Percentiles rank a stretch among this genome's conserved stretches.
Evolutionary conservation across 2,329 filamentous ascomycete genomes (phyloP).

Genomic region (Lasiodiplodia gonubiensis): DNA sequence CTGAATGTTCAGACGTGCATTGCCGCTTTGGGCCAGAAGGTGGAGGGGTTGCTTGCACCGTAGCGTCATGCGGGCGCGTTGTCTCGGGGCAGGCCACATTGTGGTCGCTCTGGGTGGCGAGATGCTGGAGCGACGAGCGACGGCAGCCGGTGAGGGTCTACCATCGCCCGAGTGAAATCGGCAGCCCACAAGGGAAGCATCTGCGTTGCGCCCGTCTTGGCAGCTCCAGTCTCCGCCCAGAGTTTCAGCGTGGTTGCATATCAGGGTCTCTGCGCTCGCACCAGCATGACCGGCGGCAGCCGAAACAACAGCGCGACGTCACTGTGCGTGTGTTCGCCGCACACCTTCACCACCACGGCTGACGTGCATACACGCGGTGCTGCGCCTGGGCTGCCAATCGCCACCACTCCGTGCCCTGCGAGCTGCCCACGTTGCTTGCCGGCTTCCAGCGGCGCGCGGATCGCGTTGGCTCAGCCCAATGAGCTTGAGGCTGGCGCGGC

Average conservation of each 20-base stretch:
- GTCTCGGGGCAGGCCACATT: conserved; percentile 6
- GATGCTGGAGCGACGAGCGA: conserved; percentile 11
- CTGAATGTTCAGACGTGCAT: neutral
- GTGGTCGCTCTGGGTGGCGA: conserved; percentile 6
- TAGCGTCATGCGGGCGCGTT: conserved; percentile 16
- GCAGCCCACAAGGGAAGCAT: neutral
- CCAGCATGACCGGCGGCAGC: conserved; percentile 6
- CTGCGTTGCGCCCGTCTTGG: neutral
- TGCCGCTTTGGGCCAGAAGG: conserved; percentile 1
- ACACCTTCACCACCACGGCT: conserved; percentile 18
- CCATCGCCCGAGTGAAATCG: neutral
- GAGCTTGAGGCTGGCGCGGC: conserved; percentile 3
- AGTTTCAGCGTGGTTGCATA: conserved; percentile 11
- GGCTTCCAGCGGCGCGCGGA: conserved; percentile 3
- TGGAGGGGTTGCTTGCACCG: neutral
- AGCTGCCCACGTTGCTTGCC: conserved; percentile 21
- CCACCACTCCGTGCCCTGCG: conserved; percentile 6
- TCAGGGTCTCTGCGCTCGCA: conserved; percentile 15
- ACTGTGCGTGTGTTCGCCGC: conserved; percentile 1
- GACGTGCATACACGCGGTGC: conserved; percentile 11
- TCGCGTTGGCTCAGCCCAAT: conserved; percentile 10
- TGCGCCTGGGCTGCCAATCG: conserved; percentile 17
- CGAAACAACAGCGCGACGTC: conserved; percentile 16
- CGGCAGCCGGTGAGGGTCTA: neutral
- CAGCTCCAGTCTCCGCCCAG: neutral